These are phyloP conservation scores for Paecilomyces niveus DNA, from an alignment of 2,329 filamentous ascomycete species.

Conservation along the genomic window DNA sequence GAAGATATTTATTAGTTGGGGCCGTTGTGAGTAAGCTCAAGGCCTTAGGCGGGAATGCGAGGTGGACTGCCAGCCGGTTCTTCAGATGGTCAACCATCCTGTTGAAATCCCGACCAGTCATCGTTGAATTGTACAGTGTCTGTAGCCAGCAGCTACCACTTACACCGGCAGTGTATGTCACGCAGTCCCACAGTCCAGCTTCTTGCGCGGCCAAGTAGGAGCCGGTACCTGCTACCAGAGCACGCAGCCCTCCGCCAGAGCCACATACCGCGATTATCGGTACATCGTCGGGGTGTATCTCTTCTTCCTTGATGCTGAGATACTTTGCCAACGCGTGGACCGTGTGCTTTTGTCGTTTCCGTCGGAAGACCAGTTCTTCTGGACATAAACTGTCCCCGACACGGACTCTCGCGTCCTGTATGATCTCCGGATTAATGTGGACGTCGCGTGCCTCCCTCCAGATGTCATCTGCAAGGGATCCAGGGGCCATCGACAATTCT, in stretches of 20 bases:
- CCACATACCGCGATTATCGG: conserved; percentile 91
- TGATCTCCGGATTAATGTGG: conserved; percentile 76
- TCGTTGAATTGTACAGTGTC: conserved; percentile 73
- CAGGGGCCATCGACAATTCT: conserved; percentile 80
- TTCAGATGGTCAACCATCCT: conserved; percentile 79
- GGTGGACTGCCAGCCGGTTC: conserved; percentile 74
- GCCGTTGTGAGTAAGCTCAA: conserved; percentile 75
- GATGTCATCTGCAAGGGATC: conserved; percentile 84
- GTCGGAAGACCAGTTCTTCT: conserved; percentile 71
- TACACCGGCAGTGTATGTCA: conserved; percentile 91
- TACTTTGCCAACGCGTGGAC: conserved; percentile 73
- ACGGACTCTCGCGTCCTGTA: conserved; percentile 71
- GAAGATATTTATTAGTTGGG: conserved; percentile 85
- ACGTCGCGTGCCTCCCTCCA: conserved; percentile 88
- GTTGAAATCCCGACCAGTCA: conserved; percentile 61
- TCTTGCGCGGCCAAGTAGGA: conserved; percentile 79
- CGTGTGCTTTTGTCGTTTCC: conserved; percentile 61
- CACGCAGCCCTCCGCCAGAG: conserved; percentile 83
- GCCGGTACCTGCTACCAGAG: conserved; percentile 82
- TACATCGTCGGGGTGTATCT: conserved; percentile 88
- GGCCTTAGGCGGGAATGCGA: conserved; percentile 83
- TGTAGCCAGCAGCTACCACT: conserved; percentile 97
- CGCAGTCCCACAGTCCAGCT: conserved; percentile 84
- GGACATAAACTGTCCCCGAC: conserved; percentile 73
- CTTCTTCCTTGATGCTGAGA: conserved; percentile 65